Percentiles rank a stretch among this genome's conserved stretches.
phyloP scores from a whole-genome alignment of 2,329 filamentous ascomycete genomes.

The Phoma herbarum region DNA sequence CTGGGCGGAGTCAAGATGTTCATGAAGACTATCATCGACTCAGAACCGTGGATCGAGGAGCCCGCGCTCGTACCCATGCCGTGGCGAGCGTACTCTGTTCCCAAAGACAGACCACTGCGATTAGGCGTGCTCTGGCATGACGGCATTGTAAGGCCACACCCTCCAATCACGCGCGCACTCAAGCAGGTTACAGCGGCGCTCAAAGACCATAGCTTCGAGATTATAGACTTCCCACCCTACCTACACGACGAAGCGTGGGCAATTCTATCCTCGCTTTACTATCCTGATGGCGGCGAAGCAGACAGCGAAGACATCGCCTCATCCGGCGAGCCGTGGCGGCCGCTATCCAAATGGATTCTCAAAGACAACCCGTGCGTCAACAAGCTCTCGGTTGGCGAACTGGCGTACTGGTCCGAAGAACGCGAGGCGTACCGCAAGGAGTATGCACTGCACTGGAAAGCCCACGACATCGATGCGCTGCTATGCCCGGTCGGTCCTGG shows the following conservation, averaged over 20 bases:
- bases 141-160: slow-evolving; percentile 70
- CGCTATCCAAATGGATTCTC: slow-evolving; percentile 67
- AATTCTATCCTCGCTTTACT: slow-evolving; percentile 55
- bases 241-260: slow-evolving; percentile 61
- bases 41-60: slow-evolving; percentile 66
- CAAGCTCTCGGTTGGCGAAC: slow-evolving; percentile 53
- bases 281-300: slow-evolving; percentile 67
- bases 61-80: slow-evolving; percentile 67
- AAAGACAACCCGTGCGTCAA: slow-evolving; percentile 62
- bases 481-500: slow-evolving; percentile 67
- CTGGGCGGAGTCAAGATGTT: slow-evolving; percentile 64
- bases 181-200: slow-evolving; percentile 57
- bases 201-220: slow-evolving; percentile 57
- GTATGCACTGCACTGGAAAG: slow-evolving; percentile 57
- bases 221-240: slow-evolving; percentile 62
- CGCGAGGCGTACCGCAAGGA: slow-evolving; percentile 56
- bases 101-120: slow-evolving; percentile 51
- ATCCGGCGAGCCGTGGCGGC: slow-evolving; percentile 66
- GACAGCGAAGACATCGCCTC: slow-evolving; percentile 60
- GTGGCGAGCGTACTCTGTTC: slow-evolving; percentile 56
- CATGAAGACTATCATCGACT: slow-evolving; percentile 60
- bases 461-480: slow-evolving; percentile 65
- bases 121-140: slow-evolving; percentile 73
- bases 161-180: slow-evolving; percentile 69
- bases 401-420: slow-evolving; percentile 54